Base-by-base conservation (phyloP, 2,329 filamentous ascomycete genomes). In the Fusarium subtropicale region DNA sequence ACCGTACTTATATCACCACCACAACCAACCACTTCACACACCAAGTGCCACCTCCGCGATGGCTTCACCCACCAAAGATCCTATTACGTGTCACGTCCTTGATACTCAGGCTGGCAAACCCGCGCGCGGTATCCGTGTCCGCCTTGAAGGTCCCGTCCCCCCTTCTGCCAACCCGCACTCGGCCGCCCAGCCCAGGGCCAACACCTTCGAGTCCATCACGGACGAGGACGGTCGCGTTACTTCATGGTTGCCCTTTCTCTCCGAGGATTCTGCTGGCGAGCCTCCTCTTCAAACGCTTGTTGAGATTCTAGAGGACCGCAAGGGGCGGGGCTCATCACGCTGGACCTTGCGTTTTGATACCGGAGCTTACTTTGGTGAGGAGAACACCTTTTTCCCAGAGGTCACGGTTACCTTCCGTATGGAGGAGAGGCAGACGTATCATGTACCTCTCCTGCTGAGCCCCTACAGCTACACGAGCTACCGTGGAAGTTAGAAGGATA, bases 21-120 rank as follows among this genome's bases (percentile, higher is more conserved):
- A 57, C 24, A 56, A 57, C 36, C 51, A 50, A 44, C 9, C 48
- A 38, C 56, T 45, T 56, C 46, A 33, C 39, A 31, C 56, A 24
- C 54, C 45, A 71, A 48, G 45, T 30, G 22, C 22, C 31, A 36
- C 30, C 45, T 33, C 54, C 60, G 41, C 45, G 60, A 76, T 75
- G 72, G 42, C 68, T n/a, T 60, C 67, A 52, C 54, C 51, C 28
- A 54, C 60, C 62, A 88, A 87, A 76, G 88, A 89, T 76, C 88
- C 88, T 76, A 95, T 96, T 76, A 95, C 92, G 79, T 95, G 92
- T 84, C 92, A 96, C 84, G 88, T 94, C 79, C 92, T 96, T 78
- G 92, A 96, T 84, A 95, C 92, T 13, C 87, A 89, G n/a, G 82
- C 86, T 65, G 92, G 92, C 75, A 86, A 85, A 60, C 92, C 92